A percentile compares a stretch with the other conserved stretches of the same genome.
These are phyloP conservation scores for Withania somnifera DNA, from an alignment of 305 asterid species.

Conservation along the genomic window DNA sequence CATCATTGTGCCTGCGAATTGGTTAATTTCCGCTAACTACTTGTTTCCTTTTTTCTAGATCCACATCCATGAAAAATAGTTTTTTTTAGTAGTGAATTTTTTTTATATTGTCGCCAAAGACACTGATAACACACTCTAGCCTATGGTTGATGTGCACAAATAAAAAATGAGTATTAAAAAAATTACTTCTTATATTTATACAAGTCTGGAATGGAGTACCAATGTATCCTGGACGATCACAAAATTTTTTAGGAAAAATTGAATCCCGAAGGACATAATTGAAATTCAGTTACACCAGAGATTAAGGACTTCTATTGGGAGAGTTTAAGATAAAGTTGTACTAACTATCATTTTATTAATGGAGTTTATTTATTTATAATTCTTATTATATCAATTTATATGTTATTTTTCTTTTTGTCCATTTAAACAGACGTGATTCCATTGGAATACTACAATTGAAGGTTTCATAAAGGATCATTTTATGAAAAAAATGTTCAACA, in stretches of 20 bases:
- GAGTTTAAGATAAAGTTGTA: background rate
- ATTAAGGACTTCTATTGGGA: background rate
- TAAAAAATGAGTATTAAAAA: background rate
- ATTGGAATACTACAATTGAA: too few species aligned
- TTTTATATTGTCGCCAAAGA: background rate
- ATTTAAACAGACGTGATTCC: too few species aligned
- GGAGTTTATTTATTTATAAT: background rate
- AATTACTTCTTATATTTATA: background rate
- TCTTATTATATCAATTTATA: too few species aligned
- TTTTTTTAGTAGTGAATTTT: too few species aligned
- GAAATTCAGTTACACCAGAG: background rate
- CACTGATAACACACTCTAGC: background rate
- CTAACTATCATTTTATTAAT: background rate
- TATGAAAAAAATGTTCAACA: too few species aligned
- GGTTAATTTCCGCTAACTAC: too few species aligned
- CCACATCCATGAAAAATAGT: too few species aligned
- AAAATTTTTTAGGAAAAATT: too few species aligned
- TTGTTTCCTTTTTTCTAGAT: too few species aligned
- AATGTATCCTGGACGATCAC: background rate
- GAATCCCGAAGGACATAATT: background rate
- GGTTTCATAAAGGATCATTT: too few species aligned
- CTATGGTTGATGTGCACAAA: background rate
- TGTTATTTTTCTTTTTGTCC: too few species aligned
- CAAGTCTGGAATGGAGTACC: background rate
- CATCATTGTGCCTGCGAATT: too few species aligned